Conservation (phyloP, 768 basidiomycete species). For the Trametes maxima region DNA sequence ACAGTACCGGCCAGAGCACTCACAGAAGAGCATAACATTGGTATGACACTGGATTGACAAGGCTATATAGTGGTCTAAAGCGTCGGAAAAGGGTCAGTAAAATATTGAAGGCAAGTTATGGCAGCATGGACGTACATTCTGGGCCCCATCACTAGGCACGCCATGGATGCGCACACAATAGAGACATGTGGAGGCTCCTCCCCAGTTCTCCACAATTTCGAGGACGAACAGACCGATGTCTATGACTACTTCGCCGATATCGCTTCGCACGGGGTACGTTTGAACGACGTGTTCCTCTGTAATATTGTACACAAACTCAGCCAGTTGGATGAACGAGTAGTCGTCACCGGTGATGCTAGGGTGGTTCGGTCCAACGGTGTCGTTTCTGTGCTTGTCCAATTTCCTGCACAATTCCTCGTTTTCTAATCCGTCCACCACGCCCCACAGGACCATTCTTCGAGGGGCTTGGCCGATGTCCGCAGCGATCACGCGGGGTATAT, state of each 20-base stretch:
- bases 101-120: background rate
- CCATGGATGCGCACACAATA: conserved; percentile 7
- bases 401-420: background rate
- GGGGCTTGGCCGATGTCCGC: background rate
- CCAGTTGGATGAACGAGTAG: background rate
- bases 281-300: background rate
- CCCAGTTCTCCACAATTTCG: conserved; percentile 2
- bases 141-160: background rate
- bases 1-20: background rate
- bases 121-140: background rate
- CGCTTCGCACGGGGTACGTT: background rate
- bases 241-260: background rate
- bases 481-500: background rate
- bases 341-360: background rate
- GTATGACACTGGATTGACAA: no score
- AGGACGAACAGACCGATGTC: conserved; percentile 4
- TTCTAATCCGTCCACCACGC: background rate
- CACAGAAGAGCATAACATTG: background rate
- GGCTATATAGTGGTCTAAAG: no score
- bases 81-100: background rate
- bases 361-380: background rate
- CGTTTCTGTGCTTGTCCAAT: background rate
- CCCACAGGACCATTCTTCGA: conserved; percentile 1
- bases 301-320: conserved; percentile 3
- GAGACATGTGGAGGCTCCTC: background rate